These are phyloP conservation scores for Debaryomyces subglobosus DNA, from an alignment of 1,139 yeast genomes.

Conservation along the genomic window DNA sequence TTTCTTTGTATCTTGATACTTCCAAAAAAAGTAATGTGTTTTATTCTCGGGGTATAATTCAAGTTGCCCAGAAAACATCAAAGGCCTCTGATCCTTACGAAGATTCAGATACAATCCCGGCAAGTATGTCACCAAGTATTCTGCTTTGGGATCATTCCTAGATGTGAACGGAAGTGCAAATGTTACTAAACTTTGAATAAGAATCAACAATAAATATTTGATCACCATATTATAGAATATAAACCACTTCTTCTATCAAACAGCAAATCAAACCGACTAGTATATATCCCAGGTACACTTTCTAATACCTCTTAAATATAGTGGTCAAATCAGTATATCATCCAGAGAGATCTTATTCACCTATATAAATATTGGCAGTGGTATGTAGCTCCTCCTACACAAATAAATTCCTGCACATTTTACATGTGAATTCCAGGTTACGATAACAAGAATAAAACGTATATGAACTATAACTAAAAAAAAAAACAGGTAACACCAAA, in stretches of 20 bases:
- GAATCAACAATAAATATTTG: constrained; percentile 7
- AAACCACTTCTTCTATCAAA: not conserved
- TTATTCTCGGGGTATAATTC: constrained; percentile 54
- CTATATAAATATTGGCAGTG: not conserved
- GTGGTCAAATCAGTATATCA: not conserved
- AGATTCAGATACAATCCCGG: constrained; percentile 44
- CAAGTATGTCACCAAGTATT: constrained; percentile 39
- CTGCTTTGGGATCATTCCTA: constrained; percentile 19
- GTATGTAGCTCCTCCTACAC: not conserved
- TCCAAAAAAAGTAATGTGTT: constrained; percentile 84
- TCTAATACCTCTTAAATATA: not conserved
- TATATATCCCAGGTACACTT: not conserved
- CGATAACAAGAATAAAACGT: not conserved
- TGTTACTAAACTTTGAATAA: constrained; percentile 10
- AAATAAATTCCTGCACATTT: not conserved
- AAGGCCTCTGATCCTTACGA: constrained; percentile 39
- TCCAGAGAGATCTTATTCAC: not conserved
- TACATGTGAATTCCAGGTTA: constrained; percentile 2
- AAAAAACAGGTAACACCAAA: not conserved
- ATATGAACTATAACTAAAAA: not conserved
- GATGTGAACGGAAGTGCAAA: constrained; percentile 27
- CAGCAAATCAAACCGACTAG: not conserved
- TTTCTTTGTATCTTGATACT: constrained; percentile 45
- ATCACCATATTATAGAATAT: constrained; percentile 8
- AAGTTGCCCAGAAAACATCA: constrained; percentile 76